Percentiles rank a stretch among this genome's conserved stretches.
Evolutionary conservation across 1,284 basidiomycete species (phyloP).

Genomic region (Papiliotrema flavescens): DNA sequence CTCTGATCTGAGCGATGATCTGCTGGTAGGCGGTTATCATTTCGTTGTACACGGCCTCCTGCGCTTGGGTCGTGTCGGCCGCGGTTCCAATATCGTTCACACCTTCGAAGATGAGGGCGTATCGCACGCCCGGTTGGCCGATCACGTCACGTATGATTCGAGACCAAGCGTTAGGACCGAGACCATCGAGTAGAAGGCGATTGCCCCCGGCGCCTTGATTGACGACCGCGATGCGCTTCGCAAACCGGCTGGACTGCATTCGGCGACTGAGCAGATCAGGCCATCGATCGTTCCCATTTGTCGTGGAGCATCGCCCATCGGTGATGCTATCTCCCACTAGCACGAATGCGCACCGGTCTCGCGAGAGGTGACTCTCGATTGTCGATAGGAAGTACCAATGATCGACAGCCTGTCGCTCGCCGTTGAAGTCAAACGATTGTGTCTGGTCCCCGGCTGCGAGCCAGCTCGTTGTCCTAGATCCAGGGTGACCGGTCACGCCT

Average conservation of each 20-base stretch:
- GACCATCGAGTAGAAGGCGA: conserved; percentile 54
- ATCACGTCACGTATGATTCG: conserved; percentile 57
- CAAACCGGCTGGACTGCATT: conserved; percentile 43
- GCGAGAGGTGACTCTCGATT: conserved; percentile 1
- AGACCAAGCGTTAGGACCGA: conserved; percentile 53
- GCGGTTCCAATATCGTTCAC: conserved; percentile 57
- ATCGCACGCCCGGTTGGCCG: conserved; percentile 51
- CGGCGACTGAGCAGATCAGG: conserved; percentile 53
- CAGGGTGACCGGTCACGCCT: conserved; percentile 54
- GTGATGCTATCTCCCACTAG: conserved; percentile 58
- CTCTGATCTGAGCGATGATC: conserved; percentile 52
- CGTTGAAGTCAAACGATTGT: neutral
- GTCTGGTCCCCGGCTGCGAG: conserved; percentile 51
- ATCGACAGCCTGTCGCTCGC: neutral
- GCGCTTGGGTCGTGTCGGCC: conserved; percentile 41
- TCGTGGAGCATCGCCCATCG: conserved; percentile 50
- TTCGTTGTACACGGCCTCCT: conserved; percentile 49
- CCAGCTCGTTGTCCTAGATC: conserved; percentile 54
- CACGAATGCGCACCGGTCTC: conserved; percentile 37
- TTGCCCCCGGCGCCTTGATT: conserved; percentile 58
- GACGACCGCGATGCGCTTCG: conserved; percentile 48
- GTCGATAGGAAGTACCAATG: conserved; percentile 6
- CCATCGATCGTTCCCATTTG: conserved; percentile 53
- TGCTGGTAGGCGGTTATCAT: conserved; percentile 54
- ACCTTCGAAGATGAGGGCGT: conserved; percentile 56